Evolutionary conservation across 352 stramenopile genomes (phyloP).

Genomic region (Globisporangium emineosum): DNA sequence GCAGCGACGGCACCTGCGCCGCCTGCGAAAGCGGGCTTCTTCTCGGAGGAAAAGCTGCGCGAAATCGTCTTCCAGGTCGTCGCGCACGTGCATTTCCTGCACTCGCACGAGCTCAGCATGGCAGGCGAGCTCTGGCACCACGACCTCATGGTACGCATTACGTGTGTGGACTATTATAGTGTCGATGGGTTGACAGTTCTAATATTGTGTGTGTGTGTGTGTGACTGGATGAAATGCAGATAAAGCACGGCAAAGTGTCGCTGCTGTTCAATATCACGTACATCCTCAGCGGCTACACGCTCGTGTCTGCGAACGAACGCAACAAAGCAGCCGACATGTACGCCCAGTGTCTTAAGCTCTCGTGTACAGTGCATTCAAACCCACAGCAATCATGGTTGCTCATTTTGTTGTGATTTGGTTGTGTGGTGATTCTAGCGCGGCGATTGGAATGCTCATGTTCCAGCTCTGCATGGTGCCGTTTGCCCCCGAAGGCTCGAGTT

Average conservation of each 20-base stretch:
- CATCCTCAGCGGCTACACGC: slow-evolving; percentile 45
- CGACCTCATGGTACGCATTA: slow-evolving; percentile 39
- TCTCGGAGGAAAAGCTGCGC: slow-evolving; percentile 45
- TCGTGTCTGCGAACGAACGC: slow-evolving; percentile 39
- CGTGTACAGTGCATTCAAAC: no score
- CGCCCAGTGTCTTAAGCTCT: not conserved
- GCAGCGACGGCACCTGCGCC: not conserved
- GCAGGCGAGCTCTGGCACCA: slow-evolving; percentile 48
- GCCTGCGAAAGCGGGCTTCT: slow-evolving; percentile 25
- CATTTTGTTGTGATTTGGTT: not conserved
- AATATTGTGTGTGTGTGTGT: not conserved
- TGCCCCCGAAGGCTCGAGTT: slow-evolving; percentile 16
- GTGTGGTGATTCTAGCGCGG: slow-evolving; percentile 22
- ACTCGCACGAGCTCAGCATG: slow-evolving; percentile 44
- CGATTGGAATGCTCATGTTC: slow-evolving; percentile 61
- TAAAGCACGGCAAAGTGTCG: slow-evolving; percentile 33
- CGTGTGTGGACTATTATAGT: no score
- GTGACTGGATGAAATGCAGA: slow-evolving; percentile 19
- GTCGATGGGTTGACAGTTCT: no score
- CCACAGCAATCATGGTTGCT: not conserved
- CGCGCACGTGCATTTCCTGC: slow-evolving; percentile 57
- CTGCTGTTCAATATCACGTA: slow-evolving; percentile 40
- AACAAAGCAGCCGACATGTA: slow-evolving; percentile 47
- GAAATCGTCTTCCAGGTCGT: slow-evolving; percentile 47
- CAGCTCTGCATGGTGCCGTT: slow-evolving; percentile 51